Base-by-base conservation (phyloP, 805 yeast species). In the Candida easanensis region DNA sequence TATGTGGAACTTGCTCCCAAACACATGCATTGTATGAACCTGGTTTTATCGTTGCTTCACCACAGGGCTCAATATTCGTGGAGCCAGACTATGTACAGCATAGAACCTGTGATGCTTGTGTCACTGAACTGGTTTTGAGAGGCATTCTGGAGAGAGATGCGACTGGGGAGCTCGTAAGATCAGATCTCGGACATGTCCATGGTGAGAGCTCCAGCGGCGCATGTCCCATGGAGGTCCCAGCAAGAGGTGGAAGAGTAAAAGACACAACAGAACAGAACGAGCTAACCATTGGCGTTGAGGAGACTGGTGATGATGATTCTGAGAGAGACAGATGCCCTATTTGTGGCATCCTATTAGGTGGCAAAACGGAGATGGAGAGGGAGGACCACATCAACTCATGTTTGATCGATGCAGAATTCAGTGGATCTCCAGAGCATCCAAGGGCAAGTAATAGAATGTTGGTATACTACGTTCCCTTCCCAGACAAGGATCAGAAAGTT, bases 371-470 rank as follows among this genome's bases (percentile, higher is more conserved):
- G 4, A 3, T 16, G 1, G 46, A 64, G 17, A 76, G 76, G 43
- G 91, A 83, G 52, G 59, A 57, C 0, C 98, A 91, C 64, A 79
- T 91, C 26, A 79, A 76, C 49, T 68, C 69, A 6, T 93, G 99
- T 61, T 60, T 93, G 15, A 63, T 58, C 13, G 63, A 63, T 33
- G 77, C 84, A 20, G 84, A 82, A 47, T 79, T 76, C 53, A 76
- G 80, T 39, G 83, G 86, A n/a, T 71, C 79, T 31, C 77, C 80
- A 5, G 76, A 75, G 27, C 74, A 75, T 41, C 72, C 73, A 39
- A 63, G 88, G 33, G 42, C 73, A 4, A 69, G 75, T 23, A 90
- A 90, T 60, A 74, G 96, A 46, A 90, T 93, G 97, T 69, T 93
- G 38, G 93, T 89, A 1, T 88, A 86, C 61, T 76, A 54, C 16